Evolutionary conservation across 75 land plant genomes (phyloP), one percentile per base, ranked within the genome.

Genomic region (Sequoia sempervirens): DNA sequence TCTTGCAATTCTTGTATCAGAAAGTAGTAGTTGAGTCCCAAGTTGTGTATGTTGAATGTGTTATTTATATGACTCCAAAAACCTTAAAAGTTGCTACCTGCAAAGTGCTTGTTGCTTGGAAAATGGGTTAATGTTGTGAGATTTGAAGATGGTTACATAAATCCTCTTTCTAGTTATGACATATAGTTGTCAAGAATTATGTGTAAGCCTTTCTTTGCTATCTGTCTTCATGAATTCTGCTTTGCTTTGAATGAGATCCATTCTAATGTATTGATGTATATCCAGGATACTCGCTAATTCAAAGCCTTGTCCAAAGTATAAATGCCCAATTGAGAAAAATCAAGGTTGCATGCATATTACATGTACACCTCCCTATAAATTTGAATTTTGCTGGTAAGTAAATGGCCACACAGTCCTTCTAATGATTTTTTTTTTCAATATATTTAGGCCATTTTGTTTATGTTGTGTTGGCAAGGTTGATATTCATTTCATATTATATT

Each of bases 341-440:
- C 97, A 95, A 81, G 97, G 97, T 34, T 95, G 99, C 85, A 96
- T 96, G 99, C 99, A 95, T 84, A 93, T 96, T 34, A 96, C 99
- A 12, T 96, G 97, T 81, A 92, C 96, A 70, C 96, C 99, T 58
- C 99, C 97, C 43, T 96, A 96, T 83, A 95, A 93, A 91, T 96
- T 95, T 87, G 94, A 96, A 89, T 96, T 95, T 85, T 96, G 99
- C 89, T 96, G 98, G 98, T 94, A 92, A 87, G 79, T 76, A 26
- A 76, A 10, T 41, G 46, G n/a, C n/a, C n/a, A n/a, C n/a, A n/a
- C 6, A 26, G 0, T 20, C 9, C 2, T 41, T 2, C 6, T 75
- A 6, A 23, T 18, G 36, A 34, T 13, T 38, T 17, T 37, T 36
- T 36, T 14, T 74, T 74, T 43, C 2, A 36, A 75, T 34, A 15